phyloP scores from a whole-genome alignment of 176 grass and related monocot species.

The Triticum urartu region DNA sequence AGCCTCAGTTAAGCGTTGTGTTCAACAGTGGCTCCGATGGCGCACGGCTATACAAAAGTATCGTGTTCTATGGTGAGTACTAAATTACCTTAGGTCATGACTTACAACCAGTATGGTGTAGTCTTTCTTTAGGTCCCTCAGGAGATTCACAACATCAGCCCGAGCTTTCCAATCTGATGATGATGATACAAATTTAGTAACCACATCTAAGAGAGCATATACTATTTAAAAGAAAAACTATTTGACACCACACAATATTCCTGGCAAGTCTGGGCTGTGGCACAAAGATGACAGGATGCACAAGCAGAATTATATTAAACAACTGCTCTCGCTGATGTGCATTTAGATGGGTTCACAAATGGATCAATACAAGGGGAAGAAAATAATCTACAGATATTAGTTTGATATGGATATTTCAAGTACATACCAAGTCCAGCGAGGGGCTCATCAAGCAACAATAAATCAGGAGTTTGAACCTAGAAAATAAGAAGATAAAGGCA shows the following conservation, averaged over 20 bases:
- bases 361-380: too few species aligned
- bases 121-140: slow-evolving; percentile 70
- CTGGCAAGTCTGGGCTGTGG: not conserved
- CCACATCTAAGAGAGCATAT: not conserved
- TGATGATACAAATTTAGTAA: not conserved
- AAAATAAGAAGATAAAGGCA: slow-evolving; percentile 25
- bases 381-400: too few species aligned
- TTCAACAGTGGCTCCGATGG: too few species aligned
- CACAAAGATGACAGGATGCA: not conserved
- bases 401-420: too few species aligned
- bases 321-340: too few species aligned
- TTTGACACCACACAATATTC: not conserved
- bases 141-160: slow-evolving; percentile 82
- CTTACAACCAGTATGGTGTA: slow-evolving; percentile 78
- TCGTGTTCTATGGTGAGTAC: not conserved
- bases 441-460: slow-evolving; percentile 89
- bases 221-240: not conserved
- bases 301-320: not conserved
- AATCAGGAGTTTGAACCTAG: slow-evolving; percentile 83
- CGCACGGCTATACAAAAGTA: too few species aligned
- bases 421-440: slow-evolving; percentile 74
- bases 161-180: slow-evolving; percentile 89
- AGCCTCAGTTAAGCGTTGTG: not conserved
- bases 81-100: slow-evolving; percentile 84
- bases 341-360: not conserved